These are phyloP conservation scores for Eleusine indica DNA, from an alignment of 176 grass and related monocot species.

Conservation along the genomic window DNA sequence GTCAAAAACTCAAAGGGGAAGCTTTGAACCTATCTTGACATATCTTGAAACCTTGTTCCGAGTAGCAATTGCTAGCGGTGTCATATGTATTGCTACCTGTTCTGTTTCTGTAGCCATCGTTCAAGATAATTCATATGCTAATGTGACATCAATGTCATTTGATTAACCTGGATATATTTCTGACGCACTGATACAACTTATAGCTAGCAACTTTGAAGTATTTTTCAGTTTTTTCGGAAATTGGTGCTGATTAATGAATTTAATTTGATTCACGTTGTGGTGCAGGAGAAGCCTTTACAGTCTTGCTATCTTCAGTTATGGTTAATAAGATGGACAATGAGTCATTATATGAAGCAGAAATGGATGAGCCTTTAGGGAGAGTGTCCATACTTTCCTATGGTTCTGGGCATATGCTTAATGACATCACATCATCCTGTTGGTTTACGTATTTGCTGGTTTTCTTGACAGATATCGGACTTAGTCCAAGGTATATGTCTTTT, in stretches of 20 bases:
- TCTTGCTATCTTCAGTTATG: slow-evolving; percentile 38
- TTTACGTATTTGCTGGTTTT: slow-evolving; percentile 95
- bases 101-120: background rate
- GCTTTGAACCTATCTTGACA: background rate
- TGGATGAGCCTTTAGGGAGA: slow-evolving; percentile 65
- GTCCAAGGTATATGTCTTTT: slow-evolving; percentile 62
- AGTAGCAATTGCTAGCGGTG: background rate
- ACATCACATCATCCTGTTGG: slow-evolving; percentile 96
- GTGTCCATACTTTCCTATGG: slow-evolving; percentile 80
- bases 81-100: background rate
- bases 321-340: slow-evolving; percentile 52
- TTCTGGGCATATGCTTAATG: slow-evolving; percentile 97
- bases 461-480: slow-evolving; percentile 86
- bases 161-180: slow-evolving; percentile 7
- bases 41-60: background rate
- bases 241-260: background rate
- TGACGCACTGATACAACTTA: background rate
- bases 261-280: slow-evolving; percentile 26
- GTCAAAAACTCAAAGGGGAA: background rate
- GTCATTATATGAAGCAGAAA: slow-evolving; percentile 42
- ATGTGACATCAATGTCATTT: background rate
- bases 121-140: background rate
- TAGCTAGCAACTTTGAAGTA: background rate
- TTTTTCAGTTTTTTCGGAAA: slow-evolving; percentile 1
- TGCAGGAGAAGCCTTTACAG: slow-evolving; percentile 32